phyloP scores from a whole-genome alignment of 192 early-diverging fungal genomes.

The Coemansia erecta region DNA sequence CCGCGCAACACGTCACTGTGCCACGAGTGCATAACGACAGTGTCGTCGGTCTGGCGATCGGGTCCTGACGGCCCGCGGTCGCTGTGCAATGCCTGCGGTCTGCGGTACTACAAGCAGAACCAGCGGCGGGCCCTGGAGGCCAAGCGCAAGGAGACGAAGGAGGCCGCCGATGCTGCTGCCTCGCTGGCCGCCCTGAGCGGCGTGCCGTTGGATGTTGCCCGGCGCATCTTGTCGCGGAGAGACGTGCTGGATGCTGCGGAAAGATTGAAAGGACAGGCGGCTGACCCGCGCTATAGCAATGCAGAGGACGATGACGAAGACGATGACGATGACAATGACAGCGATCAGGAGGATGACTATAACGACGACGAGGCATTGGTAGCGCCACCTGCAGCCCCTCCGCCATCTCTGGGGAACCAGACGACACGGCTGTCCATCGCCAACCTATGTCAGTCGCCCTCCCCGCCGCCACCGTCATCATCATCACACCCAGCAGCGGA shows the following conservation, averaged over 20 bases:
- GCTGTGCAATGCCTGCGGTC: constrained; percentile 62
- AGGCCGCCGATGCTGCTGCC: constrained; percentile 18
- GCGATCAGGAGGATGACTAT: constrained; percentile 4
- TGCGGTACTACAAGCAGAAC: constrained; percentile 60
- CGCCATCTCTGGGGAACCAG: not conserved
- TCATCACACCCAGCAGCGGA: not conserved
- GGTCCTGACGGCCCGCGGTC: constrained; percentile 54
- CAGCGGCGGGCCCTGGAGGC: constrained; percentile 49
- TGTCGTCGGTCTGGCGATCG: constrained; percentile 54
- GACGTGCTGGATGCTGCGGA: not conserved
- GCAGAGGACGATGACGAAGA: constrained; percentile 1
- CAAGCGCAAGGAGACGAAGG: constrained; percentile 40
- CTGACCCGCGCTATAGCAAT: constrained; percentile 3
- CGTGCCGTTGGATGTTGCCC: constrained; percentile 4
- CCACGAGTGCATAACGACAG: constrained; percentile 54
- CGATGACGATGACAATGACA: constrained; percentile 7
- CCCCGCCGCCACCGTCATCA: not conserved
- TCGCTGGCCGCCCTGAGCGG: constrained; percentile 19
- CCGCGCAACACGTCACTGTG: constrained; percentile 54
- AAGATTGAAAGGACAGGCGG: not conserved
- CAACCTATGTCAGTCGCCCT: constrained; percentile 21
- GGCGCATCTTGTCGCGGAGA: constrained; percentile 2
- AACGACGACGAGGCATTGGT: not conserved
- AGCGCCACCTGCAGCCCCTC: not conserved
- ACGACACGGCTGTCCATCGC: constrained; percentile 27